These are phyloP conservation scores for Ascodesmis nigricans DNA, from an alignment of 495 filamentous ascomycete genomes.

Conservation along the genomic window DNA sequence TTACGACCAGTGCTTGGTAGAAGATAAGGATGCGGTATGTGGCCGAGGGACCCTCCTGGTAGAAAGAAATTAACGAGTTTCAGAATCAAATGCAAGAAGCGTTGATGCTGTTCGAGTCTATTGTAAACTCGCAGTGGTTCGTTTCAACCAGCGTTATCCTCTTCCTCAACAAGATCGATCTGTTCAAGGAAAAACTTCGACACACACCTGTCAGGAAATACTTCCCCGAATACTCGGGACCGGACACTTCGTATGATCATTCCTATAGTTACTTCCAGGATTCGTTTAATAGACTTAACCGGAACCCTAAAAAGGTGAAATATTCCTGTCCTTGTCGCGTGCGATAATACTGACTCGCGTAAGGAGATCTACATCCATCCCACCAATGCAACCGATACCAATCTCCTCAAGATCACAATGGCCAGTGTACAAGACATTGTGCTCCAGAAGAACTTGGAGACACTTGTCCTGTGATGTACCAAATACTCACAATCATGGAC, in stretches of 20 bases:
- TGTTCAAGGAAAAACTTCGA: constrained; percentile 76
- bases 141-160: constrained; percentile 86
- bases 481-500: too few species aligned
- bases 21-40: constrained; percentile 91
- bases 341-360: constrained; percentile 2
- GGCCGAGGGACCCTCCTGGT: too few species aligned
- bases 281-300: constrained; percentile 69
- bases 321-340: too few species aligned
- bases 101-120: constrained; percentile 91
- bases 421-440: constrained; percentile 96
- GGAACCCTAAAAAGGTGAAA: constrained; percentile 49
- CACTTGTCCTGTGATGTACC: constrained; percentile 87
- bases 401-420: constrained; percentile 93
- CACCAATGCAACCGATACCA: constrained; percentile 89
- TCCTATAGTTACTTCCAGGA: constrained; percentile 73
- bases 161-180: constrained; percentile 97
- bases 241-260: constrained; percentile 31
- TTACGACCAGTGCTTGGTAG: constrained; percentile 90
- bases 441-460: constrained; percentile 90
- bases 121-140: constrained; percentile 96
- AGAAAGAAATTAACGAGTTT: too few species aligned
- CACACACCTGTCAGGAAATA: constrained; percentile 65
- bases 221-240: constrained; percentile 76
- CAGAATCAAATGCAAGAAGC: constrained; percentile 99
- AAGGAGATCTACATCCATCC: constrained; percentile 77